A percentile compares a stretch with the other conserved stretches of the same genome.
Conservation (phyloP, 164 flowering plant species). For the Litsea cubeba region DNA sequence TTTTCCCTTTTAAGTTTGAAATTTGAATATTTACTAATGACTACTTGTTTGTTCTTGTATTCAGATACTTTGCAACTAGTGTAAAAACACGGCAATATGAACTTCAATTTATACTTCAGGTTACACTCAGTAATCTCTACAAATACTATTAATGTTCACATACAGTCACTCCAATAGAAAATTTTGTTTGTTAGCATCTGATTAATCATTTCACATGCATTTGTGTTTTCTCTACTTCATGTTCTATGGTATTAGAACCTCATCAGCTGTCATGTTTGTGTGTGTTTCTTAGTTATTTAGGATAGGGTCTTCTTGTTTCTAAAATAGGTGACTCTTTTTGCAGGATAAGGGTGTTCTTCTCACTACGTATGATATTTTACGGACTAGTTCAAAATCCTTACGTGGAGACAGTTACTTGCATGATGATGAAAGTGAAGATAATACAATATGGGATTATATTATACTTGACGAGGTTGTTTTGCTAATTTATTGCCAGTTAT, state of each 20-base stretch:
- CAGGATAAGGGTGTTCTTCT: constrained; percentile 89
- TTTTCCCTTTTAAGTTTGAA: background rate
- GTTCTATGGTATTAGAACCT: too few species aligned
- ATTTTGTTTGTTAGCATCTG: too few species aligned
- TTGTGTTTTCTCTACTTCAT: too few species aligned
- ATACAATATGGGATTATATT: constrained; percentile 76
- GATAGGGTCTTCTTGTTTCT: background rate
- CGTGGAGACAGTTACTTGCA: constrained; percentile 33
- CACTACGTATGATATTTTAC: constrained; percentile 93
- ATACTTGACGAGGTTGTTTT: constrained; percentile 86
- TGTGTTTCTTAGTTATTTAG: too few species aligned
- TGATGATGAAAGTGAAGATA: constrained; percentile 60
- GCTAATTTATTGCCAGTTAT: background rate
- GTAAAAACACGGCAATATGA: constrained; percentile 69
- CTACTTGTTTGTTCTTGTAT: constrained; percentile 3
- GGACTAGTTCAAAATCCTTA: constrained; percentile 65
- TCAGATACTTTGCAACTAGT: constrained; percentile 68
- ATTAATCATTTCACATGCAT: too few species aligned
- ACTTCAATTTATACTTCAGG: constrained; percentile 88
- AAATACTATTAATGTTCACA: background rate
- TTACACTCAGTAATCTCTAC: constrained; percentile 7
- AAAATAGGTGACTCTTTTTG: background rate
- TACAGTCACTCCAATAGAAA: too few species aligned
- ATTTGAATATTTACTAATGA: background rate
- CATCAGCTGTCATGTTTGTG: too few species aligned